Base-by-base conservation (phyloP, 306 rosid species). In the Arachis stenosperma region DNA sequence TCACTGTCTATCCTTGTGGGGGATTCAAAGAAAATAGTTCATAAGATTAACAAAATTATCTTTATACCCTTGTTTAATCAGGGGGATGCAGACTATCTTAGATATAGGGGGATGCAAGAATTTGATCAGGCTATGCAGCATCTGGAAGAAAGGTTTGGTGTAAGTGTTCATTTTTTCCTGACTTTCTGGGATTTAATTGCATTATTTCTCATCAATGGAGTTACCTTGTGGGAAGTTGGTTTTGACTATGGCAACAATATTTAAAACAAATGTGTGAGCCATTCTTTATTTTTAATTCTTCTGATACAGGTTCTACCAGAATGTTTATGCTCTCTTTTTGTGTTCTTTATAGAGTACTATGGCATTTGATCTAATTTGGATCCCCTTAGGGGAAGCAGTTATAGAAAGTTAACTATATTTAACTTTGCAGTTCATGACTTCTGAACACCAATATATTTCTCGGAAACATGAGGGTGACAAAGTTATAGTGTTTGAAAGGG, bases 101-200 rank as follows among this genome's bases (percentile, higher is more conserved):
- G 99, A 71, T 95, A 95, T 79, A 88, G 2, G 10, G 97, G 98
- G 43, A 65, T 95, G 99, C 97, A 95, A 85, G 96, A 91, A 78
- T 95, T 95, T 75, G 99, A 95, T 86, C 96, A 13, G 79, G 97
- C 97, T 46, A 95, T 95, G 98, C 99, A 95, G 81, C 96, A 88
- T 77, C 82, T 95, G 69, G 99, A 95, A 91, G 96, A 90, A 81
- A 79, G 75, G 50, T 91, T 81, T 83, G 82, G 87, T 69, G 99
- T 94, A 90, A 95, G 99, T 79, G 50, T 37, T 75, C 6, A 6
- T 22, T 61, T 57, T 67, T 48, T 47, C 61, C 40, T 10, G 17
- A 53, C 73, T 67, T 59, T 46, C 54, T 60, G 50, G 22, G 58
- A 47, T 68, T 75, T 64, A 40, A 61, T 61, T 65, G 55, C 61